These are phyloP conservation scores for Pittosporum tobira DNA, from an alignment of 129 eudicot genomes.

Conservation along the genomic window DNA sequence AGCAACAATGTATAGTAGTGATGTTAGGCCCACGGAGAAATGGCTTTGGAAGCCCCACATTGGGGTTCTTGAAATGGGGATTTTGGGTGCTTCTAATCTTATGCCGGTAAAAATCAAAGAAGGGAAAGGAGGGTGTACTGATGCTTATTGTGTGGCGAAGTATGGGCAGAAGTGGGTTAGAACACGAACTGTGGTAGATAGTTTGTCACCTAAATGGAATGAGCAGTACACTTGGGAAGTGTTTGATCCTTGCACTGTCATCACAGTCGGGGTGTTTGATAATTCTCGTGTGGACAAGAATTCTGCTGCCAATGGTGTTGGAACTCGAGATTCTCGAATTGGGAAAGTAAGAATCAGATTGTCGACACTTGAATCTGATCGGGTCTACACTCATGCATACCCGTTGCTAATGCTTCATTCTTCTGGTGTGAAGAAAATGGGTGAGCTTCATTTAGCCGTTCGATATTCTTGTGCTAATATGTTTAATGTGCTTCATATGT, in stretches of 20 bases:
- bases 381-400: slow-evolving; percentile 85
- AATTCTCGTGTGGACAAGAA: slow-evolving; percentile 70
- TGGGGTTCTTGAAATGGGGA: slow-evolving; percentile 89
- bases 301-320: slow-evolving; percentile 20
- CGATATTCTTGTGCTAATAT: slow-evolving; percentile 80
- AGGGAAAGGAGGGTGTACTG: slow-evolving; percentile 80
- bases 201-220: slow-evolving; percentile 79
- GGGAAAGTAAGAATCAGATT: slow-evolving; percentile 85
- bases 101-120: slow-evolving; percentile 86
- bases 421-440: slow-evolving; percentile 95
- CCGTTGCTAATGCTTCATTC: slow-evolving; percentile 82
- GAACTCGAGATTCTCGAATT: slow-evolving; percentile 54
- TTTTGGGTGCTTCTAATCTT: slow-evolving; percentile 85
- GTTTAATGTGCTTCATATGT: slow-evolving; percentile 72
- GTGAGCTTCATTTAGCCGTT: slow-evolving; percentile 95
- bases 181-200: slow-evolving; percentile 82
- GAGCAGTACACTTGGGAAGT: slow-evolving; percentile 99
- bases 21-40: slow-evolving; percentile 83
- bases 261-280: slow-evolving; percentile 84
- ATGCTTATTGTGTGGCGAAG: slow-evolving; percentile 87
- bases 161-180: slow-evolving; percentile 95
- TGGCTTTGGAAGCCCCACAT: slow-evolving; percentile 94
- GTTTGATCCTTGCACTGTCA: slow-evolving; percentile 92
- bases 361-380: slow-evolving; percentile 73
- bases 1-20: slow-evolving; percentile 92